Evolutionary conservation across 495 filamentous ascomycete species (phyloP), one percentile per base, ranked within the genome.

Genomic region (Hypoxylon lienhwacheense): DNA sequence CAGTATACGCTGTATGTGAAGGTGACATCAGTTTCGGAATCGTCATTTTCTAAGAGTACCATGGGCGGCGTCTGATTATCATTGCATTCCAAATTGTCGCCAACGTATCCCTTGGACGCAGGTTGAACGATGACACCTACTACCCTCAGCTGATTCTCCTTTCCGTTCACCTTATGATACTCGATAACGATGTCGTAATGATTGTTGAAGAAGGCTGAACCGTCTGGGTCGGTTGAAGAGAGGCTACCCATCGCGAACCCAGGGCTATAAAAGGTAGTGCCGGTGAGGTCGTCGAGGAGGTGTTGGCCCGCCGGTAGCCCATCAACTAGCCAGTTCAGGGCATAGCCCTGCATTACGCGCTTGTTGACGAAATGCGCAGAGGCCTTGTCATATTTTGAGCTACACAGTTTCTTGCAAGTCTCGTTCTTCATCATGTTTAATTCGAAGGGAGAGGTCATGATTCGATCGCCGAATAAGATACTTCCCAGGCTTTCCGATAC

Each of bases 401-500:
- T 67, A 63, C 93, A 98, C 24, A 91, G 71, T 11, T 76, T 71
- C 69, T 92, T 91, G 77, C 93, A 98, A 0, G 82, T 85, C 66
- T 96, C 88, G 70, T 97, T 91, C 41, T 79, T 71, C 36, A 61
- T 78, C 91, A 96, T 97, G 43, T 83, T 78, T 15, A 98, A 75
- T 53, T 96, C 85, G 63, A 93, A 92, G 0, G 92, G 87, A 6
- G 91, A 96, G 1, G 88, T 91, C 67, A 86, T 85, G 67, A 98
- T 98, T 35, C 93, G 86, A 72, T 98, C 93, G 5, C 93, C 93
- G 54, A 98, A 98, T 16, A 98, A 66, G 60, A 98, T 98, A 72
- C 91, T 96, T 4, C 93, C 93, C 47, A 98, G 70, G 25, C 90
- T 96, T 73, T 96, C 91, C 25, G 86, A 82, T 1, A 91, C 82